Percentiles rank a stretch among this genome's conserved stretches.
These are phyloP conservation scores for Raphanus raphanistrum DNA, from an alignment of 345 rosid genomes.

Conservation along the genomic window DNA sequence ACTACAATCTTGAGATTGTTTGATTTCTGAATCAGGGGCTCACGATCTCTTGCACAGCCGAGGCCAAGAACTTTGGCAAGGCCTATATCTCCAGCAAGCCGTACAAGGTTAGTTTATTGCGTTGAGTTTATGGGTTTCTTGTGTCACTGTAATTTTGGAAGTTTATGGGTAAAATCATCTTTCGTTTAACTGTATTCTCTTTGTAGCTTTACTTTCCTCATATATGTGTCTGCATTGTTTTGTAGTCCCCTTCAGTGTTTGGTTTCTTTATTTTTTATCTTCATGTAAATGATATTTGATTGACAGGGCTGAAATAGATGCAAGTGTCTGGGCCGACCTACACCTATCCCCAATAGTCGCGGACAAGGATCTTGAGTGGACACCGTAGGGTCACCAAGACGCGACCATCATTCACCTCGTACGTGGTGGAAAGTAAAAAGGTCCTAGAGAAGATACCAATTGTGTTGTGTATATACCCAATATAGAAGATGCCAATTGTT, in stretches of 20 bases:
- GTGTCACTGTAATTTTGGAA: no score
- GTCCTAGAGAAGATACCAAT: neutral
- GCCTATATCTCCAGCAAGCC: neutral
- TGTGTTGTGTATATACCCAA: neutral
- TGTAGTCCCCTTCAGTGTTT: neutral
- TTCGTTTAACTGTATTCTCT: neutral
- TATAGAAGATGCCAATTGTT: neutral
- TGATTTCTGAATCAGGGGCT: neutral
- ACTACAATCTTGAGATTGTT: neutral
- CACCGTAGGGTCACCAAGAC: neutral
- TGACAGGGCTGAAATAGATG: neutral
- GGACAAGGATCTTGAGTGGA: neutral
- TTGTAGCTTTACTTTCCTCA: neutral
- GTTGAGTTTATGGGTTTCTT: neutral
- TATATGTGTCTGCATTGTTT: neutral
- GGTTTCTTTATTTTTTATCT: neutral
- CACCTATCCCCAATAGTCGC: neutral
- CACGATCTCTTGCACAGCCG: neutral
- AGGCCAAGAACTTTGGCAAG: neutral
- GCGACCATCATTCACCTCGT: neutral
- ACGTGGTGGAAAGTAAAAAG: neutral
- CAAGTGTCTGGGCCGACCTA: neutral
- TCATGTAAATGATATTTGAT: neutral
- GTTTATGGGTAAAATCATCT: neutral
- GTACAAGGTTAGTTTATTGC: neutral